Percentiles rank a stretch among this genome's conserved stretches.
Evolutionary conservation across 2,329 filamentous ascomycete genomes (phyloP).

Genomic region (Blumeria hordei): DNA sequence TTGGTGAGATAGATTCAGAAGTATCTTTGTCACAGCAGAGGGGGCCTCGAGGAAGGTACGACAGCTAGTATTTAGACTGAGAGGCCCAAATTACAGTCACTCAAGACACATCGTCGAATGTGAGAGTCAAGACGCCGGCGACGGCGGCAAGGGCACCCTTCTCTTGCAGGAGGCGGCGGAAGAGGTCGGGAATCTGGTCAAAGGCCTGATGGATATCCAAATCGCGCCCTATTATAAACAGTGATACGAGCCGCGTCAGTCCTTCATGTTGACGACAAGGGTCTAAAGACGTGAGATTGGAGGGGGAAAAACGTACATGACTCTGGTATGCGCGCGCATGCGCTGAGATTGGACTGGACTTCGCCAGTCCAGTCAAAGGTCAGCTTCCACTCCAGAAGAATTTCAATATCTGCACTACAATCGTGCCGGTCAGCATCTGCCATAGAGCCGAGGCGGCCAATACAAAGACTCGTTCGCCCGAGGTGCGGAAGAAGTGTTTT

Average conservation of each 20-base stretch:
- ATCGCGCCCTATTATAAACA: slow-evolving; percentile 23
- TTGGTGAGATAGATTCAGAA: too few relatives aligned
- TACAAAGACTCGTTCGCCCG: slow-evolving; percentile 20
- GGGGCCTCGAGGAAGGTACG: too few relatives aligned
- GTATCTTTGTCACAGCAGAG: too few relatives aligned
- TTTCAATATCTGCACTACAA: slow-evolving; percentile 8
- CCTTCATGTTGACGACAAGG: not conserved
- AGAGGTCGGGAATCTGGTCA: slow-evolving; percentile 32
- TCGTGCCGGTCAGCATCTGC: slow-evolving; percentile 13
- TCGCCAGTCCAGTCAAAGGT: slow-evolving; percentile 52
- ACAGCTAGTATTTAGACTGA: too few relatives aligned
- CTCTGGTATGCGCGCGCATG: slow-evolving; percentile 30
- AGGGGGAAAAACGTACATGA: slow-evolving; percentile 29
- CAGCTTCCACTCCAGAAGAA: slow-evolving; percentile 35
- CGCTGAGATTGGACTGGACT: slow-evolving; percentile 30
- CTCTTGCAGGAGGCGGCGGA: slow-evolving; percentile 30
- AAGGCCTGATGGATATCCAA: slow-evolving; percentile 31
- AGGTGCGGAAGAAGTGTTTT: slow-evolving; percentile 28
- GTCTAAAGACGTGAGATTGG: not conserved
- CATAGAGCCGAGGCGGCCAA: not conserved
- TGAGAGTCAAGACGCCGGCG: slow-evolving; percentile 32
- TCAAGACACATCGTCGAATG: not conserved
- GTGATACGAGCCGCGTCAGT: not conserved
- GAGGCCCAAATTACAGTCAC: too few relatives aligned
- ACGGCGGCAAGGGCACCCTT: slow-evolving; percentile 33